These are phyloP conservation scores for Diutina catenulata DNA, from an alignment of 1,139 yeast species.

Conservation along the genomic window DNA sequence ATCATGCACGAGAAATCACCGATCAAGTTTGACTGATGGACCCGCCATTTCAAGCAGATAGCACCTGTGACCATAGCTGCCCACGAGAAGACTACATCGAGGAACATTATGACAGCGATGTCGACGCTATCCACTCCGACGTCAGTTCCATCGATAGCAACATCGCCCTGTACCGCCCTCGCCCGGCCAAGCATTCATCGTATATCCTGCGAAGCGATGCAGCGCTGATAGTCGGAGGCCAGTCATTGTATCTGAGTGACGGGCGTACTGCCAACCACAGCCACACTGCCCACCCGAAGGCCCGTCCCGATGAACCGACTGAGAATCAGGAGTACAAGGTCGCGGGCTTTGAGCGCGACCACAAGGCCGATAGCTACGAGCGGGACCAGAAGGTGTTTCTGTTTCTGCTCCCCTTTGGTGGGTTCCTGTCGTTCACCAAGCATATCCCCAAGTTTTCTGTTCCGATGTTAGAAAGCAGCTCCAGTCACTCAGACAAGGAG, in stretches of 20 bases:
- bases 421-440: not conserved
- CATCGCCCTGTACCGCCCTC: no score
- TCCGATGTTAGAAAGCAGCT: not conserved
- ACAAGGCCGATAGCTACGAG: not conserved
- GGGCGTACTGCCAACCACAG: not conserved
- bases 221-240: conserved; percentile 1
- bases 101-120: no score
- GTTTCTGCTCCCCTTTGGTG: conserved; percentile 4
- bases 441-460: not conserved
- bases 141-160: no score
- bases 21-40: no score
- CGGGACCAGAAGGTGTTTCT: conserved; percentile 4
- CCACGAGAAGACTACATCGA: no score
- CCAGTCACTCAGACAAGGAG: conserved; percentile 20
- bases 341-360: not conserved
- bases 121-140: no score
- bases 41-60: no score
- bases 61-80: no score
- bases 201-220: conserved; percentile 4
- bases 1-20: no score
- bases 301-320: not conserved
- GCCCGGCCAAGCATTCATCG: no score
- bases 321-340: not conserved
- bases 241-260: not conserved
- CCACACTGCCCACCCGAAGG: not conserved